Percentiles rank a stretch among this genome's conserved stretches.
These are phyloP conservation scores for Globisporangium nagaii DNA, from an alignment of 352 stramenopile genomes.

Conservation along the genomic window DNA sequence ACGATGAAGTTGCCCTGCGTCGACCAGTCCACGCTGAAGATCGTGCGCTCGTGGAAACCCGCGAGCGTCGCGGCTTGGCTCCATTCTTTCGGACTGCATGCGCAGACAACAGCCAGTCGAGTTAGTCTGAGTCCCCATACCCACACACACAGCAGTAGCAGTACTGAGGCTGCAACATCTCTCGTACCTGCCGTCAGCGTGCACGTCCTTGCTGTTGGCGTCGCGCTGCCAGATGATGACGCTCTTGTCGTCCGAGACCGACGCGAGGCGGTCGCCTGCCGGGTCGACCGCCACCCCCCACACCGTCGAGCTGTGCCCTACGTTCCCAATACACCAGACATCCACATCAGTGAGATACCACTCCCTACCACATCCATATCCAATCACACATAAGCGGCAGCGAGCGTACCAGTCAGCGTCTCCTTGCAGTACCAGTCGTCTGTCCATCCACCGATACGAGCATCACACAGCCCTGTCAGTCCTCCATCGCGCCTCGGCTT, in stretches of 20 bases:
- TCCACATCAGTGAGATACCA: too few relatives aligned
- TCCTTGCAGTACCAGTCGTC: constrained; percentile 97
- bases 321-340: background rate
- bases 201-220: constrained; percentile 41
- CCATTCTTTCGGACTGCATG: constrained; percentile 66
- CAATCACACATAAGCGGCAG: background rate
- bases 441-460: background rate
- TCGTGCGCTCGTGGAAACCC: constrained; percentile 81
- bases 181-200: constrained; percentile 44
- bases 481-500: too few relatives aligned
- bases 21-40: constrained; percentile 94
- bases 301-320: constrained; percentile 91
- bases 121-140: background rate
- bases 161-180: too few relatives aligned
- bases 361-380: too few relatives aligned
- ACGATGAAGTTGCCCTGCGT: constrained; percentile 81
- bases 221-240: constrained; percentile 92
- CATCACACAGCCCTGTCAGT: background rate
- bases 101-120: background rate
- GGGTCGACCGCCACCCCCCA: constrained; percentile 89
- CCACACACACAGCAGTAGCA: too few relatives aligned
- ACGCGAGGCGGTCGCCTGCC: constrained; percentile 75
- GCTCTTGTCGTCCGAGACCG: constrained; percentile 88
- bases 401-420: constrained; percentile 67
- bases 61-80: constrained; percentile 74